Evolutionary conservation across 2,329 filamentous ascomycete genomes (phyloP).

Genomic region (Parafenestella ontariensis): DNA sequence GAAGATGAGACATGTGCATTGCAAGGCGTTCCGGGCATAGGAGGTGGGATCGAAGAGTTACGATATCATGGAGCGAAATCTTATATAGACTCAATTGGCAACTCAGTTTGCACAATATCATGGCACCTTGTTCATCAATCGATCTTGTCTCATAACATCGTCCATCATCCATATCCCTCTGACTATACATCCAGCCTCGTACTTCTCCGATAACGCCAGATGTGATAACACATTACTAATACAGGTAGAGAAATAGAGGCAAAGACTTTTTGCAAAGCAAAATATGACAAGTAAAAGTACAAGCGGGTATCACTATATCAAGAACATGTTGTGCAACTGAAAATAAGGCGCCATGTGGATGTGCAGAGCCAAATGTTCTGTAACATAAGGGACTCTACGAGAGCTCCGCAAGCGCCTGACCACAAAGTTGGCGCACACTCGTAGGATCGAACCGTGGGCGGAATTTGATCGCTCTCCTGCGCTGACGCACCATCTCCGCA

Average conservation of each 20-base stretch:
- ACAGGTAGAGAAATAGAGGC: neutral
- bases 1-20: constrained; percentile 20
- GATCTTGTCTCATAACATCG: neutral
- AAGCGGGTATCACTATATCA: neutral
- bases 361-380: too few species aligned
- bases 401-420: constrained; percentile 40
- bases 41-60: constrained; percentile 21
- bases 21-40: constrained; percentile 32
- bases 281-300: neutral
- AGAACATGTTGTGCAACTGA: too few species aligned
- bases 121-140: too few species aligned
- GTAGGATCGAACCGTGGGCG: constrained; percentile 41
- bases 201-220: neutral
- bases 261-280: neutral
- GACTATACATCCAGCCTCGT: neutral
- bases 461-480: constrained; percentile 24
- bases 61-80: constrained; percentile 24
- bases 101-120: neutral
- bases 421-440: constrained; percentile 33
- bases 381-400: neutral
- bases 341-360: too few species aligned
- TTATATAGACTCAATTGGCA: neutral
- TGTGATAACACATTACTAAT: neutral
- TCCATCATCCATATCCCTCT: neutral
- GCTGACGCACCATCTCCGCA: constrained; percentile 19